phyloP scores from a whole-genome alignment of 2,329 filamentous ascomycete species.

The Stagonosporopsis tanaceti region DNA sequence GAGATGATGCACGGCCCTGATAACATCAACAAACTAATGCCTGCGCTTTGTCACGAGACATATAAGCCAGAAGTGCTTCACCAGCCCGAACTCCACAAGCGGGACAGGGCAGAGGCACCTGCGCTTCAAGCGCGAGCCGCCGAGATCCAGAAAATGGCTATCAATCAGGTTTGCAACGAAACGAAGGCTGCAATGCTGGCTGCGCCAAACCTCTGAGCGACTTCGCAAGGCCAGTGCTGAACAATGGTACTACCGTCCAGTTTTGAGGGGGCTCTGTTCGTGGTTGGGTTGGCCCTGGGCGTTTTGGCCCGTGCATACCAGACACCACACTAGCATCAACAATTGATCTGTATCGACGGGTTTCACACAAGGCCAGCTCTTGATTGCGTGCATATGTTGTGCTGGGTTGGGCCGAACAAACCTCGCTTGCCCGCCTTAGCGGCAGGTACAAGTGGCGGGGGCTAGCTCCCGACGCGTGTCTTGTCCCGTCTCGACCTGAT shows the following conservation, averaged over 20 bases:
- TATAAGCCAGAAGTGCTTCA: slow-evolving; percentile 43
- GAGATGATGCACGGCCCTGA: slow-evolving; percentile 40
- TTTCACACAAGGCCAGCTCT: slow-evolving; percentile 7
- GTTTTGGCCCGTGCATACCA: slow-evolving; percentile 24
- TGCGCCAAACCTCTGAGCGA: slow-evolving; percentile 15
- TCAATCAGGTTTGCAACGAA: slow-evolving; percentile 42
- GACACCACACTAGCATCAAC: neutral
- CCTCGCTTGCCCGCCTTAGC: slow-evolving; percentile 15
- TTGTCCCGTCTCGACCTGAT: slow-evolving; percentile 3
- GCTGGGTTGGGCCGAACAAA: slow-evolving; percentile 8
- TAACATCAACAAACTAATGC: slow-evolving; percentile 38
- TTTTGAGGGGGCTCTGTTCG: slow-evolving; percentile 17
- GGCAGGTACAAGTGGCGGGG: slow-evolving; percentile 27
- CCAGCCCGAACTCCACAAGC: slow-evolving; percentile 43
- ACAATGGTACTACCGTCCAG: slow-evolving; percentile 21
- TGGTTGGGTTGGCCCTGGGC: slow-evolving; percentile 20
- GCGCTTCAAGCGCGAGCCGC: slow-evolving; percentile 36
- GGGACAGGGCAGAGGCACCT: slow-evolving; percentile 34
- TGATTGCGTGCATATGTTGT: slow-evolving; percentile 20
- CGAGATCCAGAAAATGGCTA: slow-evolving; percentile 32
- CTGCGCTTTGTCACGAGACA: slow-evolving; percentile 39
- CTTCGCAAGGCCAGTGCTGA: slow-evolving; percentile 9
- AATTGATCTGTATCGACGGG: slow-evolving; percentile 1
- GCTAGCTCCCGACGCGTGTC: slow-evolving; percentile 19
- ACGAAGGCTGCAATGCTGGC: slow-evolving; percentile 36